Evolutionary conservation across 306 rosid species (phyloP).

Genomic region (Fagus sylvatica): DNA sequence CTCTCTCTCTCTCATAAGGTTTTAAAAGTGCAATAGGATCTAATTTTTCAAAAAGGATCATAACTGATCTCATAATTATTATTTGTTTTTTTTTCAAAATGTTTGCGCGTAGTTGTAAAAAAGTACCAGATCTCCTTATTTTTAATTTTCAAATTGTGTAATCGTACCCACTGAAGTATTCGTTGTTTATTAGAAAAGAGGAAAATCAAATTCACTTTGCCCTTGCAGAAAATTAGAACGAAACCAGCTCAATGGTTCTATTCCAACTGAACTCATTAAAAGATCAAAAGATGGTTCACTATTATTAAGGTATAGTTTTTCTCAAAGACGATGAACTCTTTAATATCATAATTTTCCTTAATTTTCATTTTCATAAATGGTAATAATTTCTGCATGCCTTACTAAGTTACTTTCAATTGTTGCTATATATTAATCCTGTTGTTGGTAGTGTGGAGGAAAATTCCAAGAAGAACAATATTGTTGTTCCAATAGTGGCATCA

Average conservation of each 20-base stretch:
- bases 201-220: constrained; percentile 6
- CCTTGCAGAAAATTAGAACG: constrained; percentile 50
- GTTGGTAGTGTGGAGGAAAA: constrained; percentile 38
- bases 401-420: no score
- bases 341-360: no score
- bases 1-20: no score
- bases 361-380: no score
- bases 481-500: constrained; percentile 38
- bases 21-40: no score
- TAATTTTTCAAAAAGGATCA: no score
- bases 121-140: neutral
- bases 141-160: no score
- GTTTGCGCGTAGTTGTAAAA: no score
- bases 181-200: neutral
- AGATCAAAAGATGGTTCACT: constrained; percentile 36
- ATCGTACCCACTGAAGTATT: no score
- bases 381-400: no score
- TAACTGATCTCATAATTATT: no score
- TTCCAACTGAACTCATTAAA: constrained; percentile 48
- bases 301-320: constrained; percentile 42
- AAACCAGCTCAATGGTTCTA: constrained; percentile 40
- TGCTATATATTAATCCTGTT: neutral
- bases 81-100: no score
- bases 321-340: neutral
- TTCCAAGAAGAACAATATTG: constrained; percentile 22